A percentile compares a stretch with the other conserved stretches of the same genome.
These are phyloP conservation scores for Pyracantha coccinea DNA, from an alignment of 331 rosid species.

Conservation along the genomic window DNA sequence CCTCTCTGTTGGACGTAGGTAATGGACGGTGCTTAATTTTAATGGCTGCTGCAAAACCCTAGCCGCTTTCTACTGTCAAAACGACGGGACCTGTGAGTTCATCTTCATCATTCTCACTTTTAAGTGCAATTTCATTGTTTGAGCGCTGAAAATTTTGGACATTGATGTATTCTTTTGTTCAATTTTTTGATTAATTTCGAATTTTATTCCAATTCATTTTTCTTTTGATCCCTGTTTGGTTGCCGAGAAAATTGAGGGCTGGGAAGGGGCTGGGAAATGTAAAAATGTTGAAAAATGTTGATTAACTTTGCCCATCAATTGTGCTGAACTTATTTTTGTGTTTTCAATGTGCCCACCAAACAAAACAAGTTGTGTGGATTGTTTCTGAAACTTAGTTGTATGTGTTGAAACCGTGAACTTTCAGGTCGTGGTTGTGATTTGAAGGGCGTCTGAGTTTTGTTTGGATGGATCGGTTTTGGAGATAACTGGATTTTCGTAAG, in stretches of 20 bases:
- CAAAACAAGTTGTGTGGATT: neutral
- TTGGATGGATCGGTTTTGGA: neutral
- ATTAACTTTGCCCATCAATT: neutral
- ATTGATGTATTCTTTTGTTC: neutral
- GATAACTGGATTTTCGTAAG: conserved; percentile 10
- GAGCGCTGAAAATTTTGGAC: neutral
- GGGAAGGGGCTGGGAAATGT: neutral
- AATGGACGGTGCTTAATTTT: neutral
- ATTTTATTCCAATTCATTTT: neutral
- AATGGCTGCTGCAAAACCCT: conserved; percentile 59
- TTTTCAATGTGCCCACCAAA: neutral
- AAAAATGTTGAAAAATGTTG: neutral
- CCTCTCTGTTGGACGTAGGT: neutral
- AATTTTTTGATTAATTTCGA: neutral
- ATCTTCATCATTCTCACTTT: neutral
- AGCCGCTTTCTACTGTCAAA: conserved; percentile 25
- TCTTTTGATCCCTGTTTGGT: conserved; percentile 9
- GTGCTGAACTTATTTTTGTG: conserved; percentile 1
- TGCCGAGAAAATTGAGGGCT: neutral
- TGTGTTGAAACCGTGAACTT: conserved; percentile 6
- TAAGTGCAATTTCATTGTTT: neutral
- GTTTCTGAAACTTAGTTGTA: conserved; percentile 5
- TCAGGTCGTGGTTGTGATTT: conserved; percentile 16
- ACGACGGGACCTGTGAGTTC: conserved; percentile 25
- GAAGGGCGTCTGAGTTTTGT: conserved; percentile 8